Base-by-base conservation (phyloP, 139 green algal genomes). In the Chlorella sp. region DNA sequence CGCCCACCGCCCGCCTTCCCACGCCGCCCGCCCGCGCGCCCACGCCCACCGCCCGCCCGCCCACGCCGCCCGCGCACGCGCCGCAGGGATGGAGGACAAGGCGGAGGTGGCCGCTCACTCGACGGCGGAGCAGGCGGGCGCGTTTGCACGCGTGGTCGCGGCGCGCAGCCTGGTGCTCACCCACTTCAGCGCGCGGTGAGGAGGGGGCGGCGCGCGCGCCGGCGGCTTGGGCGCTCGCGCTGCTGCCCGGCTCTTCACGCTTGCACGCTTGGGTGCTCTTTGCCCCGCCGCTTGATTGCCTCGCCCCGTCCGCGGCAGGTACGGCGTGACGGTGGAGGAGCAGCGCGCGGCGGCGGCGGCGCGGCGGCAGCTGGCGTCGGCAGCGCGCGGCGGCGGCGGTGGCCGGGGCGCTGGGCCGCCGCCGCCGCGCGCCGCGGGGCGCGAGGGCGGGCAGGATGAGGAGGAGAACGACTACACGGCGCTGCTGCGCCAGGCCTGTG, bases 111-210 rank as follows among this genome's bases (percentile, higher is more conserved):
- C 92, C 29, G 89, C 94, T 79, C 95, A 99, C 87, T 95, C 88
- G 61, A 99, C 95, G 11, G 90, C 87, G 1, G 78, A 77, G 60
- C 94, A 97, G 91, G 95, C 95, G 1, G 94, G 95, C 42, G 70
- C 62, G 5, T 99, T 98, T 88, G 95, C 94, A 0, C 56, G 58
- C 5, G 69, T 51, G 3, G 76, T 98, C n/a, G 42, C 77, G 9
- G 94, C 95, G 14, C 80, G 83, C 11, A 41, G 33, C 6, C 86
- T 99, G 12, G 87, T 98, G 62, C 87, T 99, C 1, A 98, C 95
- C 21, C 95, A 99, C 88, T 99, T 99, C 82, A 90, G 70, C 29
- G 85, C 83, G 12, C 82, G 94, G 36, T 97, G 59, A 76, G 63
- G 33, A 64, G 29, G 46, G 45, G 41, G 19, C 36, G 2, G 60